Base-by-base conservation (phyloP, 2,329 filamentous ascomycete genomes). In the Diaporthe citrichinensis region DNA sequence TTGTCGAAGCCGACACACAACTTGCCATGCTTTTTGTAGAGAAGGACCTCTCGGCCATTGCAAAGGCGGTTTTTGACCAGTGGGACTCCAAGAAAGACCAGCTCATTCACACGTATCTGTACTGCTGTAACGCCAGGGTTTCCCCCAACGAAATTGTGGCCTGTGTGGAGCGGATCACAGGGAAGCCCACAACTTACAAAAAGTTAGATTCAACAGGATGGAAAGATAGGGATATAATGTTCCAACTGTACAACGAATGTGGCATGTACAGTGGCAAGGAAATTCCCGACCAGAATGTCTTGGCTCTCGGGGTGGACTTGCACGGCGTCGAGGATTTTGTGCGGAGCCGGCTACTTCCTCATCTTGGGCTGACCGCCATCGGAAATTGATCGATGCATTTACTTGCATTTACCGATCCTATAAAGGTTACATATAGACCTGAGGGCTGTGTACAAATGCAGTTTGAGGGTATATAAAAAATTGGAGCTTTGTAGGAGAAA, bases 1-100 rank as follows among this genome's bases (percentile, higher is more conserved):
- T 75, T 41, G 39, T 75, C 34, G 59, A 72, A n/a, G 28, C 69
- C 7, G 69, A 75, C 59, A 75, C 74, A 23, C 46, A 61, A 49
- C 74, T 75, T 55, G 74, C 74, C n/a, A 75, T 75, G 74, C 74
- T 75, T 12, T 75, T 75, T 28, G 74, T 75, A n/a, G 74, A 75
- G 53, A 75, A 75, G 51, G 74, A 75, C 53, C 59, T 75, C 7
- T 68, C 68, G 25, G 74, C 49, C n/a, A 68, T 75, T 55, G 57
- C 51, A 44, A 73, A 53, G 59, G 69, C 74, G 3, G 74, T 75
- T 4, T 75, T 75, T 17, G 74, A 75, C 20, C 68, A 75, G 28
- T 75, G 74, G 74, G 59, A 61, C 31, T 41, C 39, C 23, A 72
- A 49, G 34, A 73, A 68, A 15, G 59, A 44, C 58, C 41, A 73